Evolutionary conservation across 768 basidiomycete genomes (phyloP), one percentile per base, ranked within the genome.

Genomic region (Tricholoma furcatifolium): DNA sequence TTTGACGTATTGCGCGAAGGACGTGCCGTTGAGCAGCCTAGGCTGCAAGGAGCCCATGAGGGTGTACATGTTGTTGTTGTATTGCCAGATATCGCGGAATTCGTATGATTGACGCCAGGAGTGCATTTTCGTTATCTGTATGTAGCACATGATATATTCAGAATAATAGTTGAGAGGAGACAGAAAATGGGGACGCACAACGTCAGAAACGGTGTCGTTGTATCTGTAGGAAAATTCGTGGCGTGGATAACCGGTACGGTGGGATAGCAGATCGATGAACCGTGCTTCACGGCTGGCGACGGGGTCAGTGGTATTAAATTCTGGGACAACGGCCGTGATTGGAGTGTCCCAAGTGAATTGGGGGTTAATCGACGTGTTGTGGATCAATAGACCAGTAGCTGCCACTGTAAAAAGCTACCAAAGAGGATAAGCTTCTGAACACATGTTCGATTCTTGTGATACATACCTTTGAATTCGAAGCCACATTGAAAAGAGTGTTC

Each of bases 1-100:
- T 27, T 64, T 60, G 34, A 68, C 65, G 52, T 68, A 70, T 30
- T 56, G 52, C 15, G 61, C 60, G 39, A 68, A 58, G 15, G 64
- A 43, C 1, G 53, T 55, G 17, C 53, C 53, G 27, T 27, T 27
- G 14, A 62, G 60, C 6, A 62, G 51, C 1, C 41, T 50, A 2
- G 63, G 54, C 0, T 64, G 67, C 8, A 71, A 53, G 24, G 58
- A 62, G 0, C 66, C 64, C 9, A 70, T 43, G 14, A 64, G 42
- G 1, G 53, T 57, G 32, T 69, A 70, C 64, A 66, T 65, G 50
- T 62, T 59, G 52, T 68, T 70, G 53, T 57, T 62, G 55, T 69
- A 68, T 43, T 69, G 69, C 34, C 51, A 65, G 8, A 46, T 42
- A 10, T 63, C 53, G 10, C 70, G 65, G 55, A 72, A 72, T 35